Evolutionary conservation across 2,329 filamentous ascomycete genomes (phyloP), one percentile per base, ranked within the genome.

Genomic region (Aphanocladium album): DNA sequence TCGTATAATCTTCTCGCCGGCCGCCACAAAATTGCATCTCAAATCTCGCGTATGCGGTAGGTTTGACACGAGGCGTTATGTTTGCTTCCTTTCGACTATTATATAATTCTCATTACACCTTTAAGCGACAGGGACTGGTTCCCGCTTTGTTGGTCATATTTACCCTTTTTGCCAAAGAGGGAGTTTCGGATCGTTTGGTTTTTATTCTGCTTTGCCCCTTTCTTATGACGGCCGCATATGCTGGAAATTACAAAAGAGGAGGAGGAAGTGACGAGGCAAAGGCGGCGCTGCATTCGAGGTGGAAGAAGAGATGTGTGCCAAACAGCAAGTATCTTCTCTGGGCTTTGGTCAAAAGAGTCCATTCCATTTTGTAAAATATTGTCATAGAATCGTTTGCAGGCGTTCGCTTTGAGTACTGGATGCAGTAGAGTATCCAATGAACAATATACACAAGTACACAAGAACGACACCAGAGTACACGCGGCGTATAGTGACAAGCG

Each of bases 21-120:
- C 14, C 27, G 39, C 57, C n/a, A 17, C 2, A 60, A 49, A 53
- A 60, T 27, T 53, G 57, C 57, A 60, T 60, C 25, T 60, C 39
- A 53, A 30, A 53, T 53, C 39, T 50, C 39, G 57, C 57, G 3
- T n/a, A 14, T 39, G 57, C 57, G 49, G 53, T 47, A 27, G 19
- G 46, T 60, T 58, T 60, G 49, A 53, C 19, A 50, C 37, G 39
- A 47, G 57, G 57, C 57, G 57, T 60, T 60, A 45, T 59, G 27
- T 60, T 60, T 52, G 4, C 12, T 60, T 60, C 12, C 17, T 46
- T 60, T 60, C 39, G 39, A 53, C 49, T 53, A 47, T 47, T 60
- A 60, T 37, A 60, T 53, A 60, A 43, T 60, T 60, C 19, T 37
- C 23, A 45, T 19, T 19, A 33, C 56, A 58, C 27, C 23, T 30